phyloP scores from a whole-genome alignment of 331 rosid genomes.

The Quercus tomentella region DNA sequence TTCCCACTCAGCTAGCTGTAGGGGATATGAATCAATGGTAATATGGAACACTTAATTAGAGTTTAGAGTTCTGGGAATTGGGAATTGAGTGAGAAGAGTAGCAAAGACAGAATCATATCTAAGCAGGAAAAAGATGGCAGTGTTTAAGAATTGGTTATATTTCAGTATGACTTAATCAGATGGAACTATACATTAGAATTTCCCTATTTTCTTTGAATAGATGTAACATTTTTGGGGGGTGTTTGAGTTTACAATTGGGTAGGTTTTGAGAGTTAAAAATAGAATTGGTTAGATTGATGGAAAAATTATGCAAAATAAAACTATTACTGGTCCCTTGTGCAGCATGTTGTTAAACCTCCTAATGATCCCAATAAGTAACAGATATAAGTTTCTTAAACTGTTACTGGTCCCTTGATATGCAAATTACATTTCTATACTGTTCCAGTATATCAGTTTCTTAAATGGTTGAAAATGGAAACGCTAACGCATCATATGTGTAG shows the following conservation, averaged over 20 bases:
- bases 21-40: not conserved
- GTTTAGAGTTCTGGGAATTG: not conserved
- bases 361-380: not conserved
- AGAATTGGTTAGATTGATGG: not conserved
- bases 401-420: not conserved
- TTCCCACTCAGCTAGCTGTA: not conserved
- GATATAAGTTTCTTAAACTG: not conserved
- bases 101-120: not conserved
- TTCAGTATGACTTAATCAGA: not conserved
- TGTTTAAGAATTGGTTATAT: not conserved
- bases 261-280: not conserved
- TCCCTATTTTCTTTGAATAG: not conserved
- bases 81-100: not conserved
- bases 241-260: not conserved
- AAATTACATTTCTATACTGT: not conserved
- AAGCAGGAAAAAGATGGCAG: not conserved
- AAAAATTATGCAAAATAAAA: not conserved
- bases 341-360: not conserved
- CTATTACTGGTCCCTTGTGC: not conserved
- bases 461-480: slow-evolving; percentile 2
- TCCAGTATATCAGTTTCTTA: not conserved
- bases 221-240: not conserved
- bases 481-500: not conserved
- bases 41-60: not conserved
- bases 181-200: not conserved